Percentiles rank a stretch among this genome's conserved stretches.
phyloP scores from a whole-genome alignment of 2,329 filamentous ascomycete species.

The Neonectria ditissima region DNA sequence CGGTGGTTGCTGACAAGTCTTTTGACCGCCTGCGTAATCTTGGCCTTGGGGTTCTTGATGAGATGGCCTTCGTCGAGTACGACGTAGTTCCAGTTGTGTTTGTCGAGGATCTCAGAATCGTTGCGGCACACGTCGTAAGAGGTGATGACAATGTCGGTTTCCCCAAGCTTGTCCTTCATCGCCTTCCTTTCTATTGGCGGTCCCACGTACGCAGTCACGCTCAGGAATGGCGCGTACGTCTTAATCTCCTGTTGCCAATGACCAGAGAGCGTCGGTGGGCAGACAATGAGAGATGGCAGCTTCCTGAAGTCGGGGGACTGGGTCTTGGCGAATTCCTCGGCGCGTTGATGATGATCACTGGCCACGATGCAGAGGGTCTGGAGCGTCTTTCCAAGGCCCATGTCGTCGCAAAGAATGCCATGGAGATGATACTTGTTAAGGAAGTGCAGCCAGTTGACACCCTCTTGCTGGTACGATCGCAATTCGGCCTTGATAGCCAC shows the following conservation, averaged over 20 bases:
- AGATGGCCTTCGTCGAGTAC: constrained; percentile 97
- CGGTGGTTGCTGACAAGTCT: constrained; percentile 90
- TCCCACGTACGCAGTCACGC: constrained; percentile 90
- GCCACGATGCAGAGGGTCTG: constrained; percentile 98
- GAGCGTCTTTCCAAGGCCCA: constrained; percentile 97
- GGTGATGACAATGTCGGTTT: constrained; percentile 93
- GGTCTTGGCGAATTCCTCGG: constrained; percentile 89
- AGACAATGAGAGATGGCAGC: constrained; percentile 93
- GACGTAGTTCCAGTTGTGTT: constrained; percentile 95
- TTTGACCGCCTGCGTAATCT: constrained; percentile 95
- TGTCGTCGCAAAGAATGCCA: constrained; percentile 98
- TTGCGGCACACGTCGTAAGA: constrained; percentile 99
- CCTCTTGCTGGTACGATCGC: constrained; percentile 97
- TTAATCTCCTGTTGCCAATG: constrained; percentile 99
- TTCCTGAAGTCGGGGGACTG: constrained; percentile 80
- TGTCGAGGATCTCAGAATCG: constrained; percentile 85
- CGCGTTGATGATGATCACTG: constrained; percentile 94
- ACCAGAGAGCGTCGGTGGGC: constrained; percentile 93
- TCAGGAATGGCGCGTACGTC: constrained; percentile 94
- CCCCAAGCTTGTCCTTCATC: constrained; percentile 75
- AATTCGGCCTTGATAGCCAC: constrained; percentile 97
- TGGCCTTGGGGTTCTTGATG: constrained; percentile 98
- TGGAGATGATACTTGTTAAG: constrained; percentile 98
- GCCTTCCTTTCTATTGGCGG: constrained; percentile 83
- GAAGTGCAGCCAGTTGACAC: constrained; percentile 98